Conservation (phyloP, 2,329 filamentous ascomycete species). For the Catunica adiposa region DNA sequence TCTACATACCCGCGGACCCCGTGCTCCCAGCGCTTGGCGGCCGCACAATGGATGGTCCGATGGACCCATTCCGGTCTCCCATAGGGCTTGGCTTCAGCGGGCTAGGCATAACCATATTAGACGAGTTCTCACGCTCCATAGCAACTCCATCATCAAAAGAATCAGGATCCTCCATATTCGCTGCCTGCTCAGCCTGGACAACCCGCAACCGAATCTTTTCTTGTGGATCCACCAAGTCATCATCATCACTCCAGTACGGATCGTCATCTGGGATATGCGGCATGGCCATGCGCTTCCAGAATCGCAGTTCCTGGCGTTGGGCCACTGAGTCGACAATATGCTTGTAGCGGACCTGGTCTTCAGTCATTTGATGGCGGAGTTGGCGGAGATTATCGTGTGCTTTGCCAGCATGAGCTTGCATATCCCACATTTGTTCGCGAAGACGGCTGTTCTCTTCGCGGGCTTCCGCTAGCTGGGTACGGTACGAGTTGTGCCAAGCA, state of each 20-base stretch:
- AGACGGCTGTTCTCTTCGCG: slow-evolving; percentile 46
- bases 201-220: slow-evolving; percentile 39
- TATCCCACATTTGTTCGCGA: slow-evolving; percentile 50
- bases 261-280: slow-evolving; percentile 43
- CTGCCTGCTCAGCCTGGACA: slow-evolving; percentile 22
- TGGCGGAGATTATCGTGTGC: slow-evolving; percentile 42
- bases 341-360: slow-evolving; percentile 37
- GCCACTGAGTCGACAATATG: slow-evolving; percentile 35
- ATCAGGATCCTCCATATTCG: slow-evolving; percentile 22
- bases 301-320: slow-evolving; percentile 41
- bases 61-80: not conserved
- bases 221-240: slow-evolving; percentile 43
- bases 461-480: slow-evolving; percentile 46
- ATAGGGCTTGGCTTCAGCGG: slow-evolving; percentile 10
- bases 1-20: slow-evolving; percentile 9
- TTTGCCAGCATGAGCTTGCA: slow-evolving; percentile 42
- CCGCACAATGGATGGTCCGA: not conserved
- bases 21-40: slow-evolving; percentile 4
- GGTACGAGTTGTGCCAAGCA: slow-evolving; percentile 50
- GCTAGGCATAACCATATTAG: slow-evolving; percentile 1
- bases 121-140: slow-evolving; percentile 16
- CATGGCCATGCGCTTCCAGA: slow-evolving; percentile 52
- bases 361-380: slow-evolving; percentile 40
- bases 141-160: slow-evolving; percentile 17
- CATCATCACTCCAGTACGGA: slow-evolving; percentile 46